Base-by-base conservation (phyloP, 768 basidiomycete species). In the Boletellus ananas region DNA sequence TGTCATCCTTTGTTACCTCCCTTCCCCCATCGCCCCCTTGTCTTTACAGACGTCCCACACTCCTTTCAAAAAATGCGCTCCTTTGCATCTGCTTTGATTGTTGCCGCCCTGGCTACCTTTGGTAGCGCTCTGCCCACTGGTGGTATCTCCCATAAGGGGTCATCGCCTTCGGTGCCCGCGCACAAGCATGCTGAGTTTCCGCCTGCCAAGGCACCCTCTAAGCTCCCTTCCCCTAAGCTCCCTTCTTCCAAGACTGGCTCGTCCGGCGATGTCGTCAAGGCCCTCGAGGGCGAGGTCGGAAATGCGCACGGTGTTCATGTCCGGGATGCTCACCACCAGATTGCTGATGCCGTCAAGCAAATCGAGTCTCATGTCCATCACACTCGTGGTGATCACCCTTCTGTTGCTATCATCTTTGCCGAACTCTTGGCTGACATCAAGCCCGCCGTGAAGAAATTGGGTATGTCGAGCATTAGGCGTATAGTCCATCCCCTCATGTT, bases 41-140 rank as follows among this genome's bases (percentile, higher is more conserved):
- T 65, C 57, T 50, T 38, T 43, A 35, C 45, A 50, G 56, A 58
- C 55, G 50, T 55, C 58, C 52, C 57, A 66, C 69, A 50, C 49
- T 71, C 69, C 31, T 66, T 72, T 63, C 50, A 3, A 54, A 63
- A 62, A 51, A 74, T 74, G 73, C 64, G 57, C 61, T 71, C 68
- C 47, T 70, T 70, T 43, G 34, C 63, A 45, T 46, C 56, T 49
- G 41, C 56, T 57, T 44, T 67, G 55, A 42, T 65, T 44, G 48
- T 57, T 50, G 58, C 62, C 20, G 56, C 70, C 42, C 62, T 73
- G 47, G 62, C 62, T 47, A 50, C 64, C 47, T 43, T 69, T 52
- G 41, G 61, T n/a, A 47, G 49, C 20, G 57, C 66, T 39, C 59
- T 61, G 21, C 60, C 70, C 2, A 34, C 62, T 20, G 18, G 1